Percentiles rank a stretch among this genome's conserved stretches.
These are phyloP conservation scores for Fusarium tuaranense DNA, from an alignment of 2,329 filamentous ascomycete species.

Conservation along the genomic window DNA sequence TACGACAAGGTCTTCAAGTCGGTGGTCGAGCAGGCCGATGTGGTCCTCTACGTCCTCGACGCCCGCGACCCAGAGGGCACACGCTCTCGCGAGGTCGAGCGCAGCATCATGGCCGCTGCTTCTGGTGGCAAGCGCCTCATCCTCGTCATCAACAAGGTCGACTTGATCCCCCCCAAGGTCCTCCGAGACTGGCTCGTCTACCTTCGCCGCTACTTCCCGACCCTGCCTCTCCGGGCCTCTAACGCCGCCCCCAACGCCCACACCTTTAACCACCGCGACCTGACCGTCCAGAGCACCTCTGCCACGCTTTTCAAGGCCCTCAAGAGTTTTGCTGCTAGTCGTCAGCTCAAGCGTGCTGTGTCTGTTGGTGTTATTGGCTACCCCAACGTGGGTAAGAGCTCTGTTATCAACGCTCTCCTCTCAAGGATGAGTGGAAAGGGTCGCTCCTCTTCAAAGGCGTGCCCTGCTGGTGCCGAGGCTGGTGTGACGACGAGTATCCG, in stretches of 20 bases:
- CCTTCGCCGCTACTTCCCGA: conserved; percentile 90
- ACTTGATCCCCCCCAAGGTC: conserved; percentile 84
- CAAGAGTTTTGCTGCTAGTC: conserved; percentile 86
- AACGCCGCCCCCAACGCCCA: conserved; percentile 86
- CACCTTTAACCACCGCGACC: conserved; percentile 90
- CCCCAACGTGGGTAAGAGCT: conserved; percentile 96
- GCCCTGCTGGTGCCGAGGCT: conserved; percentile 90
- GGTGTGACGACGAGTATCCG: conserved; percentile 91
- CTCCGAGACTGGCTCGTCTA: conserved; percentile 88
- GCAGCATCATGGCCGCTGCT: conserved; percentile 89
- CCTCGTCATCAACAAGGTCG: conserved; percentile 94
- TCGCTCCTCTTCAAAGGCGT: conserved; percentile 69
- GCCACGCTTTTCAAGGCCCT: conserved; percentile 87
- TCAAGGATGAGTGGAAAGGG: conserved; percentile 78
- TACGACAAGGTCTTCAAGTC: conserved; percentile 98
- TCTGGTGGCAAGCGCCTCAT: conserved; percentile 88
- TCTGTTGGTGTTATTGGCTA: conserved; percentile 96
- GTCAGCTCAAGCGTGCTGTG: conserved; percentile 88
- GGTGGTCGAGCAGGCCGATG: conserved; percentile 89
- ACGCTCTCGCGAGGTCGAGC: conserved; percentile 89
- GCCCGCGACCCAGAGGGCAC: conserved; percentile 93
- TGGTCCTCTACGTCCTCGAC: conserved; percentile 92
- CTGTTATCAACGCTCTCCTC: conserved; percentile 93
- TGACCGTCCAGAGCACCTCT: conserved; percentile 88
- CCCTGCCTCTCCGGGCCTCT: conserved; percentile 87